Percentiles rank a stretch among this genome's conserved stretches.
Conservation (phyloP, 2,329 filamentous ascomycete genomes). For the Clarireedia hainanense region DNA sequence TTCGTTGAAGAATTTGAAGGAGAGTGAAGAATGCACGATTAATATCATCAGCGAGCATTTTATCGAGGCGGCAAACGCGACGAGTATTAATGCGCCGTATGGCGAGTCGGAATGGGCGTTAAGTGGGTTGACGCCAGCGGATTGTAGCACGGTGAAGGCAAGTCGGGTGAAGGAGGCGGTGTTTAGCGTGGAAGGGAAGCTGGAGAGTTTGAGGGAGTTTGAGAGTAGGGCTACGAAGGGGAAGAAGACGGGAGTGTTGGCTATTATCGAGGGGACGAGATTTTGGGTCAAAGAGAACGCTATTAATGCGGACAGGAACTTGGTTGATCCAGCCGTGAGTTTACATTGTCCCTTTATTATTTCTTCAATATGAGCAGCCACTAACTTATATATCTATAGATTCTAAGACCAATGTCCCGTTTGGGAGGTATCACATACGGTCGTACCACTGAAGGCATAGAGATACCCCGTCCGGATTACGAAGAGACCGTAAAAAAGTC, state of each 20-base stretch:
- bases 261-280: slow-evolving; percentile 71
- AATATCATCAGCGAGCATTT: slow-evolving; percentile 84
- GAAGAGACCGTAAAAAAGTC: slow-evolving; percentile 34
- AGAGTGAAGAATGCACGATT: slow-evolving; percentile 69
- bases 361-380: not conserved
- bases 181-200: slow-evolving; percentile 72
- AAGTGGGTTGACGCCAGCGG: slow-evolving; percentile 64
- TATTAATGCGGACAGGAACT: slow-evolving; percentile 65
- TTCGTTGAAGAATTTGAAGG: slow-evolving; percentile 64
- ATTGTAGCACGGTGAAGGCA: slow-evolving; percentile 57
- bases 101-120: slow-evolving; percentile 74
- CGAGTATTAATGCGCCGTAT: slow-evolving; percentile 68
- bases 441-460: slow-evolving; percentile 59
- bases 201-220: slow-evolving; percentile 70
- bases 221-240: slow-evolving; percentile 63
- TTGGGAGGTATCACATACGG: slow-evolving; percentile 84
- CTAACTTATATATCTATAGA: slow-evolving; percentile 31
- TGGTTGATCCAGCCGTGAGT: slow-evolving; percentile 63
- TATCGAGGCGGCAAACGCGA: slow-evolving; percentile 81
- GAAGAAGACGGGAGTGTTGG: slow-evolving; percentile 66
- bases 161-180: slow-evolving; percentile 75
- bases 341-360: not conserved
- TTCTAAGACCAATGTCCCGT: slow-evolving; percentile 68
- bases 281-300: slow-evolving; percentile 92
- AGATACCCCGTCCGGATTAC: slow-evolving; percentile 58